These are phyloP conservation scores for Colletotrichum sp. DNA, from an alignment of 2,329 filamentous ascomycete genomes.

Conservation along the genomic window DNA sequence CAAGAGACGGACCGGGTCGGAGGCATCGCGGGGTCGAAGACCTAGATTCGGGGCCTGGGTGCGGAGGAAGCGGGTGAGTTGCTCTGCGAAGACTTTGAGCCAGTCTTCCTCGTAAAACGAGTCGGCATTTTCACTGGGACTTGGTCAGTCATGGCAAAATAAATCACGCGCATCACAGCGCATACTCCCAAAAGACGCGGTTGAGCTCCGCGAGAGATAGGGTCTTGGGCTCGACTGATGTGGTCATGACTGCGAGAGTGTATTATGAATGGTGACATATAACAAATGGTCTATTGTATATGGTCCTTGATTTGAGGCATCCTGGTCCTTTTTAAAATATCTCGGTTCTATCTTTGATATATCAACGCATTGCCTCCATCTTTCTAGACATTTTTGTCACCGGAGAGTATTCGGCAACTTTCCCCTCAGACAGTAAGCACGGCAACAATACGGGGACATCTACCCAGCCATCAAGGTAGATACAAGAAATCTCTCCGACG, in stretches of 20 bases:
- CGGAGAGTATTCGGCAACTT: slow-evolving; percentile 19
- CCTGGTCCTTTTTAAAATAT: neutral
- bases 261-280: neutral
- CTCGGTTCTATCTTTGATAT: neutral
- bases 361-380: neutral
- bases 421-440: neutral
- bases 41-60: slow-evolving; percentile 9
- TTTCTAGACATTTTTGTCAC: neutral
- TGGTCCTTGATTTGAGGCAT: neutral
- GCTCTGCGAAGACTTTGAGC: slow-evolving; percentile 18
- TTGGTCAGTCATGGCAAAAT: neutral
- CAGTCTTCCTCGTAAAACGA: slow-evolving; percentile 18
- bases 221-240: neutral
- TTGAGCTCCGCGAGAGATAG: slow-evolving; percentile 17
- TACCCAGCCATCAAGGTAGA: neutral
- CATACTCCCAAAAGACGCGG: slow-evolving; percentile 20
- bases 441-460: neutral
- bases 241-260: neutral
- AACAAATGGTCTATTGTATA: neutral
- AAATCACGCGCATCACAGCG: neutral
- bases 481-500: neutral
- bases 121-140: slow-evolving; percentile 8
- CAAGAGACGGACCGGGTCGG: slow-evolving; percentile 13
- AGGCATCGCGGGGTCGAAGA: neutral
- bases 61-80: slow-evolving; percentile 15